phyloP scores from a whole-genome alignment of 768 basidiomycete species.

The Porpolomopsis calyptriformis region DNA sequence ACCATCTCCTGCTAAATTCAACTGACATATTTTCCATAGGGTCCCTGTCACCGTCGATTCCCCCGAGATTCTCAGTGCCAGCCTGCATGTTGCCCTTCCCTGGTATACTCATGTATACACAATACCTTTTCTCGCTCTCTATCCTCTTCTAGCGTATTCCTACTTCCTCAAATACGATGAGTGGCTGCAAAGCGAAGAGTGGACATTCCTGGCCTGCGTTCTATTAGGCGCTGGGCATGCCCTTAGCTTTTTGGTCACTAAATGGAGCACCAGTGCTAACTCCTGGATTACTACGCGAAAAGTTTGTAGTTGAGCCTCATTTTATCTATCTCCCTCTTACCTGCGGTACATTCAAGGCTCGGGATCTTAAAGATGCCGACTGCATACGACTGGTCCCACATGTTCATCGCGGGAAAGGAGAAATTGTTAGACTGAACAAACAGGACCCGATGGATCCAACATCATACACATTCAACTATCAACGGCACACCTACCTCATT shows the following conservation, averaged over 20 bases:
- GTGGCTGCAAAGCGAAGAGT: conserved; percentile 90
- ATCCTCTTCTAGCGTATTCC: conserved; percentile 78
- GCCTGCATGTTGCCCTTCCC: conserved; percentile 56
- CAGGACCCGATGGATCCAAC: conserved; percentile 42
- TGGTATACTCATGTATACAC: conserved; percentile 65
- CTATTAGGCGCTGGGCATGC: conserved; percentile 80
- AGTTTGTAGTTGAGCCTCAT: conserved; percentile 27
- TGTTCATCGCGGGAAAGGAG: conserved; percentile 76
- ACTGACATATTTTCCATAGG: conserved; percentile 1
- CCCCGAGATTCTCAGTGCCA: conserved; percentile 56
- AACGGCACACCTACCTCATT: conserved; percentile 84
- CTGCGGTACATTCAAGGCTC: conserved; percentile 33
- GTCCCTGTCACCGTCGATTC: conserved; percentile 35
- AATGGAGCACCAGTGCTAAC: conserved; percentile 75
- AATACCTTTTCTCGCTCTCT: conserved; percentile 67
- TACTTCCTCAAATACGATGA: conserved; percentile 86
- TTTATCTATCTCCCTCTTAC: not conserved
- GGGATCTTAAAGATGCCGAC: conserved; percentile 59
- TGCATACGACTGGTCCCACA: conserved; percentile 75
- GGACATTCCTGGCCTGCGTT: conserved; percentile 92
- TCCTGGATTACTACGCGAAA: conserved; percentile 72
- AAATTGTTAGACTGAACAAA: conserved; percentile 72
- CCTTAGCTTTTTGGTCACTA: conserved; percentile 82
- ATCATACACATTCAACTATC: conserved; percentile 85
- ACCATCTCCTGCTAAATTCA: not conserved